Evolutionary conservation across 371 early-diverging fungal species (phyloP), one percentile per base, ranked within the genome.

Genomic region (Mortierella sp.): DNA sequence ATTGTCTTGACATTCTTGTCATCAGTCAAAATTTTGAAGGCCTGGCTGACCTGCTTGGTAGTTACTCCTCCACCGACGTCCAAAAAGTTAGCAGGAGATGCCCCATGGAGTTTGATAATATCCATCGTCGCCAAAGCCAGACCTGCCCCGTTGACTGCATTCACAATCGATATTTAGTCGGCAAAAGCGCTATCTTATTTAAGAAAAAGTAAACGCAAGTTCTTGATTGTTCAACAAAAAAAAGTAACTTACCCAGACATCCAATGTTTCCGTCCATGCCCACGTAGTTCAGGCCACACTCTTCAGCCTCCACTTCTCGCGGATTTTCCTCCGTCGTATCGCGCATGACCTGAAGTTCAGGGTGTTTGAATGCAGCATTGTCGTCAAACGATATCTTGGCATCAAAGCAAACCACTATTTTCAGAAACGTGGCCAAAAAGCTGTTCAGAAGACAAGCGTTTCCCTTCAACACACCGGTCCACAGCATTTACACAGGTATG

Each of bases 111-210:
- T 72, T 88, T 86, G 78, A 89, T 86, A 60, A 90, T 88, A 70
- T 90, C 90, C 90, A 90, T 88, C 14, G 90, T 90, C 12, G 89
- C 90, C 86, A 90, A 85, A 53, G 90, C 90, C 11, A 90, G 70
- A 57, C 90, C 90, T 44, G 90, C 90, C 15, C 90, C 90, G 73
- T 90, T 90, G 24, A 89, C 90, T 75, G 50, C 31, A n/a, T 80
- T 11, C n/a, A 39, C 19, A 21, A 41, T 31, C n/a, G n/a, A n/a
- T n/a, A n/a, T n/a, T n/a, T n/a, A n/a, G n/a, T n/a, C n/a, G n/a
- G n/a, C n/a, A n/a, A n/a, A n/a, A n/a, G n/a, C n/a, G n/a, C n/a
- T n/a, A n/a, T n/a, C n/a, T n/a, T n/a, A n/a, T n/a, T n/a, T 21
- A 24, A 37, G n/a, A 46, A 39, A 37, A 6, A 28, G 7, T 4